Evolutionary conservation across 306 rosid genomes (phyloP), one percentile per base, ranked within the genome.

Genomic region (Cicer arietinum): DNA sequence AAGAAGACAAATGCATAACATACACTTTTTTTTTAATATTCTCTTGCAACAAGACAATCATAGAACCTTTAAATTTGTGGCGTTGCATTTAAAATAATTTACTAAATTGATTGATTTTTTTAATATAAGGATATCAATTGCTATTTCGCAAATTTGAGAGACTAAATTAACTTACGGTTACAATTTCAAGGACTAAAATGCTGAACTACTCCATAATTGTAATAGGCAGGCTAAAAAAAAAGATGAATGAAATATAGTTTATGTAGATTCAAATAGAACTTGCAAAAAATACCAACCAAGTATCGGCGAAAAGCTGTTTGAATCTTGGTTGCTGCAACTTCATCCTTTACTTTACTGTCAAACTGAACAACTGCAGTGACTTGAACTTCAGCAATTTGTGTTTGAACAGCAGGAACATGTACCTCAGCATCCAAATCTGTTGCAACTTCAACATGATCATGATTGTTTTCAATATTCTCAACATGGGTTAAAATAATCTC

Each of bases 281-380:
- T 39, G 48, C n/a, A 35, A 70, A n/a, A 54, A 69, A 40, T 74
- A 22, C 90, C 35, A 30, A 95, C 99, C 93, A 92, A 56, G 80
- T 90, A 88, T 85, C 98, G 91, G 22, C 99, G 92, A 71, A 92
- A 95, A 75, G 89, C 92, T 6, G 96, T 92, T 81, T 95, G 99
- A 86, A 95, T 90, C 84, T 65, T 90, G 76, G 84, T 83, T 71
- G 93, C 93, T 11, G 96, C 93, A 60, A 72, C 85, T 84, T 92
- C 91, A 51, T 89, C 92, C 54, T 59, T 84, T 11, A 91, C 80
- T 76, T 82, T 83, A 20, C 96, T 84, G 6, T 82, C 45, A 68
- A 78, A 75, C 72, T 37, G 86, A 80, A 87, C 52, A 80, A 74
- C 64, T 25, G 56, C 52, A 16, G 86, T 30, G 60, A 66, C 57